Percentiles rank a stretch among this genome's conserved stretches.
Evolutionary conservation across 1,284 basidiomycete genomes (phyloP).

Genomic region (Sporisorium graminicola): DNA sequence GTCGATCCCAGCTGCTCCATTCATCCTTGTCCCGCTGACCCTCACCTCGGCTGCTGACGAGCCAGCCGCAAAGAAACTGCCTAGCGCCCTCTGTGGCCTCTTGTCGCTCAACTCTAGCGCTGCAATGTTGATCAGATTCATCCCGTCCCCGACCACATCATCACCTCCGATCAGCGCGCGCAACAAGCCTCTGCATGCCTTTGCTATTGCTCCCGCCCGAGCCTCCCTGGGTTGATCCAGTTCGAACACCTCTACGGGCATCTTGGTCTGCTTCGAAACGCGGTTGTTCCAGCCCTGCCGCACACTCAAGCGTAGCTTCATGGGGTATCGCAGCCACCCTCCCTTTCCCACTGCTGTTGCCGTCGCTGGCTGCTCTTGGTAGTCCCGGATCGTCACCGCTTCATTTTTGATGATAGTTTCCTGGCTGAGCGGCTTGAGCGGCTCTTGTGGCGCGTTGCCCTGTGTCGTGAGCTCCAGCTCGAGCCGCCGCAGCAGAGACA

Average conservation of each 20-base stretch:
- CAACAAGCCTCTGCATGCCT: constrained; percentile 35
- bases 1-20: constrained; percentile 28
- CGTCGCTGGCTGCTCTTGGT: constrained; percentile 8
- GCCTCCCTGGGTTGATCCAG: constrained; percentile 16
- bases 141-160: constrained; percentile 40
- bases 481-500: constrained; percentile 54
- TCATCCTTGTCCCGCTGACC: neutral
- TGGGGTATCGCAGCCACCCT: constrained; percentile 59
- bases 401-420: constrained; percentile 27
- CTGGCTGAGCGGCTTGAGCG: constrained; percentile 24
- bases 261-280: constrained; percentile 49
- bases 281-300: constrained; percentile 53
- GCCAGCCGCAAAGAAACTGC: constrained; percentile 34
- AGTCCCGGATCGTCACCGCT: constrained; percentile 33
- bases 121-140: constrained; percentile 64
- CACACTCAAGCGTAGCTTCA: constrained; percentile 51
- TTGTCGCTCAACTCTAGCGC: constrained; percentile 53
- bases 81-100: constrained; percentile 42
- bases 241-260: constrained; percentile 63
- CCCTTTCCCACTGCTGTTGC: neutral
- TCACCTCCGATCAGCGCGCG: constrained; percentile 47
- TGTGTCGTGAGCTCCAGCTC: constrained; percentile 58
- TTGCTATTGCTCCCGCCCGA: constrained; percentile 31
- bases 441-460: neutral
- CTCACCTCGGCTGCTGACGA: neutral